Base-by-base conservation (phyloP, 108 stramenopile genomes). In the Fistulifera pelliculosa region DNA sequence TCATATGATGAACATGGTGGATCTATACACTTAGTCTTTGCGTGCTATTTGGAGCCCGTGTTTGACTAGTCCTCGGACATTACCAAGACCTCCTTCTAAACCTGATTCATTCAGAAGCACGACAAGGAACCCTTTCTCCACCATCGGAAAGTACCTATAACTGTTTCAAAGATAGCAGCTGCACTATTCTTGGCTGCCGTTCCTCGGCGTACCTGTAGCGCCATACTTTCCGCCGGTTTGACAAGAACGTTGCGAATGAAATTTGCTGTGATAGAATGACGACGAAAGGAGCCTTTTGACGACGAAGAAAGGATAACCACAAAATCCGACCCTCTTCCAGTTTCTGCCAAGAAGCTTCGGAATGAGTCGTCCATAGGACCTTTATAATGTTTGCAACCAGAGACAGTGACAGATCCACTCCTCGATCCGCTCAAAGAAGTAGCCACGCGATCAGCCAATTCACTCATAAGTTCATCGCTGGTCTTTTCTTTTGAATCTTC, bases 101-200 rank as follows among this genome's bases (percentile, higher is more conserved):
- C 85, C 85, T 35, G 14, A 52, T 38, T 79, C 81, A 0, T 79
- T 66, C 14, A 81, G 50, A 17, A 58, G 64, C 44, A 83, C 48
- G 4, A 87, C 31, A 54, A 83, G 69, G 6, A 76, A 55, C 27
- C 79, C 73, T 12, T 61, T 17, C 10, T 56, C 51, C 12, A 48
- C 56, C 21, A 17, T 8, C 19, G 56, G 16, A 27, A 79, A 68
- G 58, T 65, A 77, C 22, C 87, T 22, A 77, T 80, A 23, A 79
- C 69, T 13, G 68, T 56, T 67, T 84, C 87, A 54, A 80, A 88
- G 17, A 84, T 25, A 10, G 80, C 87, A 27, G 77, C 58, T 27
- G 53, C 35, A 10, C 75, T 38, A 60, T 82, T 60, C 52, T 72
- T 31, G 7, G 72, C 52, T 16, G 87, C 75, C 2, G 79, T 73